Conservation (phyloP, 129 eudicot species). For the Chrysanthemum seticuspe region DNA sequence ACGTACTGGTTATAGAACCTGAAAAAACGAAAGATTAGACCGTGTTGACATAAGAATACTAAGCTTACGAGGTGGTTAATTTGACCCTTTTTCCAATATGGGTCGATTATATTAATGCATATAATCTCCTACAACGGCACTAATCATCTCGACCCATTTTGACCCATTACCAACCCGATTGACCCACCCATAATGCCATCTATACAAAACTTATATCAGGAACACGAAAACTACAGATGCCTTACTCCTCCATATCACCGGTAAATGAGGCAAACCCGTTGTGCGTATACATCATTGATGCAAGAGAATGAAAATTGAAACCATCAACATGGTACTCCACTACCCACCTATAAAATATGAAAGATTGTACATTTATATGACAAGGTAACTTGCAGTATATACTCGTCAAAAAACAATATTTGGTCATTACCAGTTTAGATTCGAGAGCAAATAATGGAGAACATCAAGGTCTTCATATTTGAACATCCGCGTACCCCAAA, state of each 20-base stretch:
- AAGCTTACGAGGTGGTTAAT: too few relatives aligned
- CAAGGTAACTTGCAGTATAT: neutral
- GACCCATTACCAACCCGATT: too few relatives aligned
- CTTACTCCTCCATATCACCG: constrained; percentile 97
- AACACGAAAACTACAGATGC: constrained; percentile 17
- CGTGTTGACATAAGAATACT: too few relatives aligned
- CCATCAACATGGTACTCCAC: constrained; percentile 92
- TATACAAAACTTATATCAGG: neutral
- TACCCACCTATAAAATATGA: constrained; percentile 80
- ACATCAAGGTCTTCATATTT: constrained; percentile 92
- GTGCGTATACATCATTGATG: constrained; percentile 96
- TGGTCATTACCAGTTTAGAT: constrained; percentile 75
- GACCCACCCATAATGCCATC: neutral
- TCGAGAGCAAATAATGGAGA: constrained; percentile 87
- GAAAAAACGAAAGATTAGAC: constrained; percentile 31
- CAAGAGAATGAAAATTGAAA: constrained; percentile 83
- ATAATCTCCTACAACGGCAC: too few relatives aligned
- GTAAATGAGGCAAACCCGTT: constrained; percentile 94
- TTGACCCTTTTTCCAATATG: too few relatives aligned
- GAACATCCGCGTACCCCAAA: constrained; percentile 99
- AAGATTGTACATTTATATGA: neutral
- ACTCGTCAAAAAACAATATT: constrained; percentile 10
- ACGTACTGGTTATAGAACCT: constrained; percentile 94
- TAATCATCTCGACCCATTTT: too few relatives aligned
- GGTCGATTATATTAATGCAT: too few relatives aligned